Conservation (phyloP, 2,329 filamentous ascomycete species). For the Colletotrichum liriopes region DNA sequence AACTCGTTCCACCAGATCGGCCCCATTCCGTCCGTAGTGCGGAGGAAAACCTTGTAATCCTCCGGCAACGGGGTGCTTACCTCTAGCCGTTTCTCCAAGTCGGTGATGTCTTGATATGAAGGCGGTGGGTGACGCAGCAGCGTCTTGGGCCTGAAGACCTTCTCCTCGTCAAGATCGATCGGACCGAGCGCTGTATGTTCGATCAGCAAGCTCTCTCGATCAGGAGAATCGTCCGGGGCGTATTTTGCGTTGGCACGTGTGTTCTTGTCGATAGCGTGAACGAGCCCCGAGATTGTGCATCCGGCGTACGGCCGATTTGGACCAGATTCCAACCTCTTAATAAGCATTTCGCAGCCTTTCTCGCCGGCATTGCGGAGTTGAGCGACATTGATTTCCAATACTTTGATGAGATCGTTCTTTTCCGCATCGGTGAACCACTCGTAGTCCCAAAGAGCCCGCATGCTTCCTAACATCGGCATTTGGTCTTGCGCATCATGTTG, state of each 20-base stretch:
- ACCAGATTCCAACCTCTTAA: not conserved
- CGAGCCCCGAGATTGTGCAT: conserved; percentile 7
- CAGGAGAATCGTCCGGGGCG: not conserved
- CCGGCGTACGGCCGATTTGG: not conserved
- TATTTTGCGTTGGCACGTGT: not conserved
- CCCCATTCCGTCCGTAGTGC: conserved; percentile 14
- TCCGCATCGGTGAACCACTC: conserved; percentile 9
- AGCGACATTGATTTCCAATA: not conserved
- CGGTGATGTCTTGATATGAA: conserved; percentile 3
- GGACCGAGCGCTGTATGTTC: not conserved
- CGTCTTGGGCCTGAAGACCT: conserved; percentile 9
- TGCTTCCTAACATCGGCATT: conserved; percentile 23
- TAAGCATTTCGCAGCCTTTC: conserved; percentile 8
- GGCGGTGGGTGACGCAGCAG: conserved; percentile 5
- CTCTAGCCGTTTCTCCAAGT: conserved; percentile 7
- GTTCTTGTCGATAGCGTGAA: conserved; percentile 12
- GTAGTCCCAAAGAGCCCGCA: conserved; percentile 15
- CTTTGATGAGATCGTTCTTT: conserved; percentile 10
- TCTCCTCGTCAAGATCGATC: conserved; percentile 2
- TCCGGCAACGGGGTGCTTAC: conserved; percentile 10
- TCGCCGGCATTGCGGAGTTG: not conserved
- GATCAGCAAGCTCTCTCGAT: not conserved
- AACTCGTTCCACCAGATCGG: conserved; percentile 22
- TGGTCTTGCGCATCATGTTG: conserved; percentile 20
- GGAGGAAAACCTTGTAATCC: conserved; percentile 19